Evolutionary conservation across 2,329 filamentous ascomycete species (phyloP).

Genomic region (Fusarium liriodendri): DNA sequence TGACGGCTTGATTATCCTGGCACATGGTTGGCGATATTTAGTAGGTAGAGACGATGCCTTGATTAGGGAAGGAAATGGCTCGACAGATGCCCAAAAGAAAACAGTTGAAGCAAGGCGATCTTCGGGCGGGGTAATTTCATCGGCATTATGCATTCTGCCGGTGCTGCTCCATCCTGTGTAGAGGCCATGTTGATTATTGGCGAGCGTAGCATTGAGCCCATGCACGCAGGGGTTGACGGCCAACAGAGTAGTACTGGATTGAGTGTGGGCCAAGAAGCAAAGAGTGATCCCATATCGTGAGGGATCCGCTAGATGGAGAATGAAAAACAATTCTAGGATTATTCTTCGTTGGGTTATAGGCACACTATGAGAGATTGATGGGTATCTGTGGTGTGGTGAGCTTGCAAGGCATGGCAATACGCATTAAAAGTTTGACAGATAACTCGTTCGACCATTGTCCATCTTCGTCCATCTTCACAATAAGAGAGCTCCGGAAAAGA

Average conservation of each 20-base stretch:
- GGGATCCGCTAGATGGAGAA: neutral
- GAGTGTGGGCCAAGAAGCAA: neutral
- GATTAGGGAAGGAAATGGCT: neutral
- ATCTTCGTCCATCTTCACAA: no score
- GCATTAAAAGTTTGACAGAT: no score
- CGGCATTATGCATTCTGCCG: neutral
- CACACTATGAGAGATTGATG: no score
- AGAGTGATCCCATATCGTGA: neutral
- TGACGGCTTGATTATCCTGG: neutral
- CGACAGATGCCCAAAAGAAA: neutral
- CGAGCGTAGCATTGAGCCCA: neutral
- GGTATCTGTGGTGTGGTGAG: no score
- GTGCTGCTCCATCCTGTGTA: neutral
- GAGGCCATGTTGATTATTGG: neutral
- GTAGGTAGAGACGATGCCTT: neutral
- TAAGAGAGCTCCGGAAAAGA: no score
- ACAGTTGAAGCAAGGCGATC: neutral
- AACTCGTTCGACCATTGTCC: no score
- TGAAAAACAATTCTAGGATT: neutral
- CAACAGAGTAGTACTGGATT: neutral
- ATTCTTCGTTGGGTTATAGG: no score
- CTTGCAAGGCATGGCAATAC: no score
- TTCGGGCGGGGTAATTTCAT: neutral
- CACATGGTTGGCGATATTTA: neutral
- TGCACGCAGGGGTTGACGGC: neutral